Evolutionary conservation across 2,329 filamentous ascomycete genomes (phyloP), one percentile per base, ranked within the genome.

Genomic region (Calonectria naviculata): DNA sequence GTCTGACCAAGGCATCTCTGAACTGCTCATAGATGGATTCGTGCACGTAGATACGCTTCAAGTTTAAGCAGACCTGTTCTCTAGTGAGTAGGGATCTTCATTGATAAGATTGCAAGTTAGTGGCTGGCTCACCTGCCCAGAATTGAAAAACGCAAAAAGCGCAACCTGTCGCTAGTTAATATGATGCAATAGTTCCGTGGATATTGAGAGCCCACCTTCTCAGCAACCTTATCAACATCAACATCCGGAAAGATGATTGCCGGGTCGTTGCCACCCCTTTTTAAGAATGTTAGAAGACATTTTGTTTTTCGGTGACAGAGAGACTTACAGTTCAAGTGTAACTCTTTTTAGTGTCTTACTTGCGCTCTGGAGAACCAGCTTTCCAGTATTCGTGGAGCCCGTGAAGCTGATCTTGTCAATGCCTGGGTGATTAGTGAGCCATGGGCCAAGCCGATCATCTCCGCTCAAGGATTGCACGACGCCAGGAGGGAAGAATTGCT

Each of bases 341-440:
- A 91, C 86, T 47, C 90, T 84, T 84, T 92, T 93, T 36, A 93
- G 81, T 0, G 89, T 90, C 78, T 86, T 85, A 26, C 87, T 84
- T 65, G 85, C 86, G n/a, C 85, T 87, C 67, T 85, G 86, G 84
- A 91, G 88, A 65, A 93, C 88, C 78, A 87, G 87, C 83, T 91
- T 92, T 10, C 90, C 91, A 0, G 89, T 91, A 0, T 84, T 84
- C 10, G 85, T 89, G 12, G 89, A 91, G 3, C 91, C 90, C 0
- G 91, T 93, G 81, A 93, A 93, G 74, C 85, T 87, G 78, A 93
- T 88, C 84, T 91, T 93, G 68, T 87, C 85, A 65, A 92, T 87
- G 24, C 85, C 88, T 0, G 89, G 89, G 75, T 93, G 90, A 15
- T 78, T 80, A 0, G 89, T 91, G 63, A 93, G 80, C 85, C 85